These are phyloP conservation scores for Funneliformis geosporum DNA, from an alignment of 192 early-diverging fungal genomes.

Conservation along the genomic window DNA sequence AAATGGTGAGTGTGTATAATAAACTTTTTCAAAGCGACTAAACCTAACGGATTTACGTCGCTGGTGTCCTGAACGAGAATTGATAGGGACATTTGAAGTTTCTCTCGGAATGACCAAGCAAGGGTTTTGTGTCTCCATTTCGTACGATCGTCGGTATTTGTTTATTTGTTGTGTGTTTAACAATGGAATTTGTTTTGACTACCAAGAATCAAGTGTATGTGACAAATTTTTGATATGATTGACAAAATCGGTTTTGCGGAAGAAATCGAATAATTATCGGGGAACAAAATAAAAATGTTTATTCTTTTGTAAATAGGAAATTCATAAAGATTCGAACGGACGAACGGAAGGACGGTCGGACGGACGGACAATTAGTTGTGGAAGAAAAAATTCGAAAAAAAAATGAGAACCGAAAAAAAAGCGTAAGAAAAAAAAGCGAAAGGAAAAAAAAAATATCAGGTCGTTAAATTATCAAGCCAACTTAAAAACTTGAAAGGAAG, in stretches of 20 bases:
- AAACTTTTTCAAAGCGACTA: slow-evolving; percentile 33
- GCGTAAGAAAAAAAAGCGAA: too few relatives aligned
- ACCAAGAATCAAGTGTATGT: neutral
- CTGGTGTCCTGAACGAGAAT: neutral
- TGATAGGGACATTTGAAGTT: neutral
- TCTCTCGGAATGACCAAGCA: neutral
- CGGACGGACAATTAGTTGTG: neutral
- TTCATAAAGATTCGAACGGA: neutral
- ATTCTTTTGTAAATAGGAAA: neutral
- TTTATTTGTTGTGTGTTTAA: neutral
- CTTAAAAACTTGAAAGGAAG: too few relatives aligned
- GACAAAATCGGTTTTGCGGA: neutral
- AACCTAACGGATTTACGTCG: slow-evolving; percentile 32
- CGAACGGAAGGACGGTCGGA: neutral
- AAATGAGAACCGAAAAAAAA: neutral
- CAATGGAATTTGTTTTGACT: neutral
- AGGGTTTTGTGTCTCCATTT: neutral
- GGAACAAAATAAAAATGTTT: neutral
- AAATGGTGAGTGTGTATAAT: slow-evolving; percentile 31
- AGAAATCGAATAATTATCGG: neutral
- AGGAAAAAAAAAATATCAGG: too few relatives aligned
- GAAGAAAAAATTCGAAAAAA: slow-evolving; percentile 5
- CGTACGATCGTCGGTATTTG: too few relatives aligned
- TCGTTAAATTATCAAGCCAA: too few relatives aligned
- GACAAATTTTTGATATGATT: neutral